Base-by-base conservation (phyloP, 345 rosid species). In the Carallia pectinifolia region DNA sequence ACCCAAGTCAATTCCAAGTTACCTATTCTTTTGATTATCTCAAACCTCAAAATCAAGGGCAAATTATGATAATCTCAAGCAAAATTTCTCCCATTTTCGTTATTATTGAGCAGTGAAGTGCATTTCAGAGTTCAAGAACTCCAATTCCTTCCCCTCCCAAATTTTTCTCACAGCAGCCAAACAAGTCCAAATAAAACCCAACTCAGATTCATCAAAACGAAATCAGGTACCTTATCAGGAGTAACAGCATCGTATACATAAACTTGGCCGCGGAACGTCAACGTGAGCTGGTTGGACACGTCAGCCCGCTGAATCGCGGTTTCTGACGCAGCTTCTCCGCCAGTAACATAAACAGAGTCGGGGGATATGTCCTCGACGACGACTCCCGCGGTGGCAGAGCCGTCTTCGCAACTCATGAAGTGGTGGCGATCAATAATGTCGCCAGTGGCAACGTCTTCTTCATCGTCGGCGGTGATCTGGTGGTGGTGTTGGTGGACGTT, bases 241-340 rank as follows among this genome's bases (percentile, higher is more conserved):
- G 87, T 85, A 70, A 92, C 93, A 23, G 89, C 87, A 70, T 92
- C 91, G 29, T 90, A 92, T 31, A 90, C 98, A 78, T 88, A 92
- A 77, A 92, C 95, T 69, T 92, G 96, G 12, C 96, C 98, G 1
- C 92, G 95, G 75, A 90, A 92, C 33, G 98, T 85, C 76, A 92
- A 83, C 5, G 93, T 86, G n/a, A 92, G 90, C 83, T 90, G 95
- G 79, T 81, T 76, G 7, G 86, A 77, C 7, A 77, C 75, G 15
- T 76, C 85, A 44, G 47, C 82, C 6, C 74, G 73, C 30, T 67
- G 87, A 65, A 81, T 68, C 56, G 37, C 73, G 17, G 73, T 70
- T 17, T 74, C 80, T 38, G 88, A 64, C 62, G 58, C 86, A 60
- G 80, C 74, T 59, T 77, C 87, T 16, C 67, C 63, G 59, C 74